A percentile compares a stretch with the other conserved stretches of the same genome.
Evolutionary conservation across 2,329 filamentous ascomycete species (phyloP).

Genomic region (Exophiala calicioides): DNA sequence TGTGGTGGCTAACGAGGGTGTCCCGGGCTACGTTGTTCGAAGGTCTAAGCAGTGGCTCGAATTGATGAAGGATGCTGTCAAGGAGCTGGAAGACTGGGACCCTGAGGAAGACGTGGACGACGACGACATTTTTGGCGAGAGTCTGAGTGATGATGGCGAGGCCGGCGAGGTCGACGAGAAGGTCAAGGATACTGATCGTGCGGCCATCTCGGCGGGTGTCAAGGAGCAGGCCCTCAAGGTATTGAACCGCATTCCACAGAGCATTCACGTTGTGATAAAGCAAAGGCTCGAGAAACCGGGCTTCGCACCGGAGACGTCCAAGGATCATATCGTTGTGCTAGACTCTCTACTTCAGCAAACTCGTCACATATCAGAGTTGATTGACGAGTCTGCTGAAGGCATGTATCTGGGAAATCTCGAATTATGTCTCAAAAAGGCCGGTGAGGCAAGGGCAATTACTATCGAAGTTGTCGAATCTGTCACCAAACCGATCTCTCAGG

Average conservation of each 20-base stretch:
- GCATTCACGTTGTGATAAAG: constrained; percentile 46
- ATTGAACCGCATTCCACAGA: constrained; percentile 45
- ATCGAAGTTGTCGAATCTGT: constrained; percentile 30
- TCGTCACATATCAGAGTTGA: constrained; percentile 41
- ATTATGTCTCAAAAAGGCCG: constrained; percentile 30
- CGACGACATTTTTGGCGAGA: constrained; percentile 36
- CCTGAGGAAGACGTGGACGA: constrained; percentile 68
- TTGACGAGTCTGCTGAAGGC: constrained; percentile 50
- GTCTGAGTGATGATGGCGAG: constrained; percentile 36
- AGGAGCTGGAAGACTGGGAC: constrained; percentile 85
- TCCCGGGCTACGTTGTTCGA: constrained; percentile 68
- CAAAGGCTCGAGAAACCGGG: constrained; percentile 42
- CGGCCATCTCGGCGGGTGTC: constrained; percentile 40
- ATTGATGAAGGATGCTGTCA: constrained; percentile 76
- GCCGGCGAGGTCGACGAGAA: constrained; percentile 26
- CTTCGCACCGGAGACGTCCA: constrained; percentile 9
- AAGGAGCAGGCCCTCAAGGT: constrained; percentile 46
- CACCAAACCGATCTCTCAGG: constrained; percentile 1
- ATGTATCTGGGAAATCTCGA: constrained; percentile 45
- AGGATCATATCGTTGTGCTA: constrained; percentile 33
- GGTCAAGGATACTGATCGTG: constrained; percentile 30
- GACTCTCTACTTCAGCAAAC: constrained; percentile 40
- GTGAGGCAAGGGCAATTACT: constrained; percentile 28
- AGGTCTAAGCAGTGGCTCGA: constrained; percentile 75
- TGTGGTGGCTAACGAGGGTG: constrained; percentile 64